phyloP scores from a whole-genome alignment of 176 grass and related monocot genomes.

The Oryza coarctata region DNA sequence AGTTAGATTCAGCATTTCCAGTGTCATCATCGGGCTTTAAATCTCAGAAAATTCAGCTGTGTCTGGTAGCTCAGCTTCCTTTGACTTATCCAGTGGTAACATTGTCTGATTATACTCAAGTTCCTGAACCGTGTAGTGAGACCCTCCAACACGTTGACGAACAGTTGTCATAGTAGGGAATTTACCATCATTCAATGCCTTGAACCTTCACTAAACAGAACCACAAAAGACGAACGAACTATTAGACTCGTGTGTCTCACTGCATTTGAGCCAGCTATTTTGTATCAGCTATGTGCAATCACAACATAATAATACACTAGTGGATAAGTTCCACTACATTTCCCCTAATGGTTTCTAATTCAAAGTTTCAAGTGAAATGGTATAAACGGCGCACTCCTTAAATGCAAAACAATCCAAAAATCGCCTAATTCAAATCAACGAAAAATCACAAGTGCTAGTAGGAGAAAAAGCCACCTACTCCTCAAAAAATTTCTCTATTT shows the following conservation, averaged over 20 bases:
- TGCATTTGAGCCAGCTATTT: not conserved
- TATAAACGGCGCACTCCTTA: slow-evolving; percentile 18
- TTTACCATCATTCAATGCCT: slow-evolving; percentile 59
- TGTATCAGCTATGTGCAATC: not conserved
- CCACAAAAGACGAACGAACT: not conserved
- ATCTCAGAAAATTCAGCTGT: slow-evolving; percentile 23
- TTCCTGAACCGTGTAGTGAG: slow-evolving; percentile 58
- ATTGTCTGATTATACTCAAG: slow-evolving; percentile 50
- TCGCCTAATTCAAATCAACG: not conserved
- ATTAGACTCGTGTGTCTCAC: slow-evolving; percentile 15
- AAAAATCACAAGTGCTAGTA: slow-evolving; percentile 2
- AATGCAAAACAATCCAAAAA: not conserved
- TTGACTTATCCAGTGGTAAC: slow-evolving; percentile 11
- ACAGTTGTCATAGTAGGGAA: slow-evolving; percentile 28
- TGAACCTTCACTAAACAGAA: slow-evolving; percentile 58
- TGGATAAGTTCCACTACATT: not conserved
- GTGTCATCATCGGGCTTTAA: slow-evolving; percentile 2
- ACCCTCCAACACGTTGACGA: slow-evolving; percentile 42
- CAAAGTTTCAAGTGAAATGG: not conserved
- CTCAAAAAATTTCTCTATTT: slow-evolving; percentile 55
- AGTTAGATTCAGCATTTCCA: not conserved
- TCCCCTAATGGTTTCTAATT: not conserved
- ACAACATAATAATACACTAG: not conserved
- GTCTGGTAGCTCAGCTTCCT: slow-evolving; percentile 2
- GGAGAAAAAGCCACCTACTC: slow-evolving; percentile 38